Percentiles rank a stretch among this genome's conserved stretches.
These are phyloP conservation scores for Exutisphaerella laricina DNA, from an alignment of 2,329 filamentous ascomycete species.

Conservation along the genomic window DNA sequence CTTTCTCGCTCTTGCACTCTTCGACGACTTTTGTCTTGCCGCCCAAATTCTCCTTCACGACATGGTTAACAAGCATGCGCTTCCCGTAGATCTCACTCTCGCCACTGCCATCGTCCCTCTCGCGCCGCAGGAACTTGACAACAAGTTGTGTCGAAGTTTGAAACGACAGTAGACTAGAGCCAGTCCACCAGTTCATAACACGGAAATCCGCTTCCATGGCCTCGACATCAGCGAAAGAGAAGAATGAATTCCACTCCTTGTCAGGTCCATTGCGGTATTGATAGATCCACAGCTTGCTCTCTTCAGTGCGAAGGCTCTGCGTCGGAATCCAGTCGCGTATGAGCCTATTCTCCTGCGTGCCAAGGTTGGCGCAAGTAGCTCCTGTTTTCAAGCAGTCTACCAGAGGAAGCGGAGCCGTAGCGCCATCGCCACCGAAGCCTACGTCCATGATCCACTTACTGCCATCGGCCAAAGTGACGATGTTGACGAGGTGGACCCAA, in stretches of 20 bases:
- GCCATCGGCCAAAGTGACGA: slow-evolving; percentile 43
- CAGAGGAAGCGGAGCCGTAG: slow-evolving; percentile 54
- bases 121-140: slow-evolving; percentile 42
- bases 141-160: slow-evolving; percentile 52
- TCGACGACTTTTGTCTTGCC: slow-evolving; percentile 41
- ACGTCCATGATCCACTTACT: slow-evolving; percentile 55
- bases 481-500: slow-evolving; percentile 38
- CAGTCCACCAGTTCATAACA: slow-evolving; percentile 54
- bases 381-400: slow-evolving; percentile 34
- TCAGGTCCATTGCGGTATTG: slow-evolving; percentile 35
- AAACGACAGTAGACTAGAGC: slow-evolving; percentile 42
- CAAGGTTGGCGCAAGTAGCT: slow-evolving; percentile 34
- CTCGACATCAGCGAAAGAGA: slow-evolving; percentile 61
- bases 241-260: slow-evolving; percentile 54
- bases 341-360: slow-evolving; percentile 22
- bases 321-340: slow-evolving; percentile 22
- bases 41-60: slow-evolving; percentile 42
- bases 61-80: slow-evolving; percentile 39
- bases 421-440: slow-evolving; percentile 59
- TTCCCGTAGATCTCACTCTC: slow-evolving; percentile 34
- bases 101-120: slow-evolving; percentile 7
- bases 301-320: slow-evolving; percentile 16
- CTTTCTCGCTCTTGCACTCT: slow-evolving; percentile 38
- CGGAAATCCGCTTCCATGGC: slow-evolving; percentile 57
- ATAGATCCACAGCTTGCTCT: slow-evolving; percentile 42